A percentile compares a stretch with the other conserved stretches of the same genome.
phyloP scores from a whole-genome alignment of 2,329 filamentous ascomycete species.

The Uncinocarpus reesii region DNA sequence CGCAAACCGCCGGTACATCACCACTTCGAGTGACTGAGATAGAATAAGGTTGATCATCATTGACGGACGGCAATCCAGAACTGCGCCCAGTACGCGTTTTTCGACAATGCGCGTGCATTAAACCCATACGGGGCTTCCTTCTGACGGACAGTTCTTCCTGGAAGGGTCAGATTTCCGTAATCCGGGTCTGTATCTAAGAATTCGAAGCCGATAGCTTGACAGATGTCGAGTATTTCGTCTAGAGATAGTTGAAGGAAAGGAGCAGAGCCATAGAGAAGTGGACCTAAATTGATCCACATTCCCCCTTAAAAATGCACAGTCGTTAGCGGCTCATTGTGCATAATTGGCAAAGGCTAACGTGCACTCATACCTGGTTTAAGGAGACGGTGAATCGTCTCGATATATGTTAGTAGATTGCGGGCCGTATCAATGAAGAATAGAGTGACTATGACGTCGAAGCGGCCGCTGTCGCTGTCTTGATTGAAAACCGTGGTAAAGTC shows the following conservation, averaged over 20 bases:
- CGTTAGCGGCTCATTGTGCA: no score
- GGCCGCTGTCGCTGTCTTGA: slow-evolving; percentile 12
- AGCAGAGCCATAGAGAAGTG: slow-evolving; percentile 45
- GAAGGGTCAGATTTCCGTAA: slow-evolving; percentile 39
- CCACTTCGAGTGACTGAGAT: no score
- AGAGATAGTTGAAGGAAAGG: slow-evolving; percentile 48
- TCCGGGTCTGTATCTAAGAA: slow-evolving; percentile 37
- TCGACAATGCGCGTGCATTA: slow-evolving; percentile 42
- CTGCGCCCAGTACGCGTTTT: slow-evolving; percentile 47
- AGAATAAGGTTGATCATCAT: no score
- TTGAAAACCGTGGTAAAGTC: slow-evolving; percentile 43
- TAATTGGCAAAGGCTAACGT: neutral
- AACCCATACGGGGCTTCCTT: slow-evolving; percentile 46
- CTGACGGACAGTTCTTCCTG: slow-evolving; percentile 34
- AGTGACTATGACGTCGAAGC: slow-evolving; percentile 45
- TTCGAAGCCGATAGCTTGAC: slow-evolving; percentile 44
- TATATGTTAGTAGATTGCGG: slow-evolving; percentile 45
- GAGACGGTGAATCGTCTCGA: slow-evolving; percentile 44
- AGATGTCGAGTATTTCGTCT: slow-evolving; percentile 43
- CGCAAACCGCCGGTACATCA: no score
- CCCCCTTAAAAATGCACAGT: slow-evolving; percentile 33
- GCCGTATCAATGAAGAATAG: slow-evolving; percentile 55
- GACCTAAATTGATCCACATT: slow-evolving; percentile 48
- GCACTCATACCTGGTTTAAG: slow-evolving; percentile 25
- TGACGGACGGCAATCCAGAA: slow-evolving; percentile 40